Base-by-base conservation (phyloP, 805 yeast genomes). In the Lachancea nothofagi region DNA sequence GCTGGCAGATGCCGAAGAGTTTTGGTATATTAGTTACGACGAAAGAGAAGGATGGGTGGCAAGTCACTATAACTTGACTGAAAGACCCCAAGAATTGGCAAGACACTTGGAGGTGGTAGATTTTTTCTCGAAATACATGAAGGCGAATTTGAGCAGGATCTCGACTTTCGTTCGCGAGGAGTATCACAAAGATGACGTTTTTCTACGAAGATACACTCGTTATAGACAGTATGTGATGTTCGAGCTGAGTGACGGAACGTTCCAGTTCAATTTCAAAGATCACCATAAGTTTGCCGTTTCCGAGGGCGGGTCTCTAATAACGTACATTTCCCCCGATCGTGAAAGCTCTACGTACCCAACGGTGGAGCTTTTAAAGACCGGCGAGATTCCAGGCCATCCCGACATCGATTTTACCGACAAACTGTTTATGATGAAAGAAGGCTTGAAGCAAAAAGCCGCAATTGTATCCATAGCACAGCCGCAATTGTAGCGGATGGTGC, bases 221-320 rank as follows among this genome's bases (percentile, higher is more conserved):
- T 78, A 80, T 39, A 74, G 78, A 33, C 80, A 78, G 46, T 86
- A 76, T 59, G 86, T 89, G 41, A 83, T 89, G 94, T 93, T 93
- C 67, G 90, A 87, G 61, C 66, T 93, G 67, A 85, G 95, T 56
- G 86, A 88, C 57, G 96, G 96, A 15, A 80, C 87, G 29, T 78
- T 84, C 62, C 98, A 93, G 62, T 89, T 89, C 67, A 93, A 93
- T 65, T 93, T 93, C 66, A 83, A 83, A 60, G 97, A 93, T 64
- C 98, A 93, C 57, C 89, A 83, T 64, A 93, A 93, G 64, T 66
- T 89, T 40, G 80, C 94, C 43, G 61, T 90, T 28, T 82, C 89
- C 31, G 80, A 80, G 50, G 70, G 75, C 40, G 97, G 96, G 17
- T 71, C 74, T 44, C 77, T 77, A 32, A 72, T 90, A 14, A 84